These are phyloP conservation scores for Leptographium lundbergii DNA, from an alignment of 2,329 filamentous ascomycete genomes.

Conservation along the genomic window DNA sequence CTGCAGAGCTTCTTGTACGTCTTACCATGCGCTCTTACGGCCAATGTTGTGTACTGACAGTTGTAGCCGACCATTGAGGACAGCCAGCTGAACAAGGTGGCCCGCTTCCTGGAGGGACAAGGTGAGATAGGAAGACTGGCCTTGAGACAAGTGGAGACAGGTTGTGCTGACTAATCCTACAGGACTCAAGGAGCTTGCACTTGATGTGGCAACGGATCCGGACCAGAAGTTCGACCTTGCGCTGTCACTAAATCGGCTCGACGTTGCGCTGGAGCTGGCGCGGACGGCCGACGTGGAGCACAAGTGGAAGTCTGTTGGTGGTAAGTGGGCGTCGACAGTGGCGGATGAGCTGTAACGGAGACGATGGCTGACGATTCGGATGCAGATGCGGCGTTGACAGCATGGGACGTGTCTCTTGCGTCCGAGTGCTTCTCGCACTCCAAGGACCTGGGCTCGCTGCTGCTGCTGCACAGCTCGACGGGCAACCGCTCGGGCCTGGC, in stretches of 20 bases:
- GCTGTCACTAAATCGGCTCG: slow-evolving; percentile 67
- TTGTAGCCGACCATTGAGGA: slow-evolving; percentile 57
- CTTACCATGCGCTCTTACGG: neutral
- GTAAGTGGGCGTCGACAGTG: neutral
- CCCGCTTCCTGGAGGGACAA: slow-evolving; percentile 88
- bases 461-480: slow-evolving; percentile 80
- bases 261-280: slow-evolving; percentile 76
- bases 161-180: neutral
- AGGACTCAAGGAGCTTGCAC: slow-evolving; percentile 66
- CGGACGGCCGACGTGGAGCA: slow-evolving; percentile 77
- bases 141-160: too few species aligned
- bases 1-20: slow-evolving; percentile 58
- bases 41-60: neutral
- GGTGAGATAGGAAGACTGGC: slow-evolving; percentile 40
- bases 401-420: slow-evolving; percentile 78
- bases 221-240: slow-evolving; percentile 96
- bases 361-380: neutral
- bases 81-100: slow-evolving; percentile 97
- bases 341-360: neutral
- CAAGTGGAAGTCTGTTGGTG: slow-evolving; percentile 93
- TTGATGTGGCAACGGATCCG: slow-evolving; percentile 85
- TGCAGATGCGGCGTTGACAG: slow-evolving; percentile 65
- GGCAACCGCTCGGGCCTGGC: slow-evolving; percentile 63
- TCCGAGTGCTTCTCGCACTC: slow-evolving; percentile 88
- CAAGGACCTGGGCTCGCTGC: slow-evolving; percentile 77